phyloP scores from a whole-genome alignment of 768 basidiomycete species.

The Rhizopogon sp. region DNA sequence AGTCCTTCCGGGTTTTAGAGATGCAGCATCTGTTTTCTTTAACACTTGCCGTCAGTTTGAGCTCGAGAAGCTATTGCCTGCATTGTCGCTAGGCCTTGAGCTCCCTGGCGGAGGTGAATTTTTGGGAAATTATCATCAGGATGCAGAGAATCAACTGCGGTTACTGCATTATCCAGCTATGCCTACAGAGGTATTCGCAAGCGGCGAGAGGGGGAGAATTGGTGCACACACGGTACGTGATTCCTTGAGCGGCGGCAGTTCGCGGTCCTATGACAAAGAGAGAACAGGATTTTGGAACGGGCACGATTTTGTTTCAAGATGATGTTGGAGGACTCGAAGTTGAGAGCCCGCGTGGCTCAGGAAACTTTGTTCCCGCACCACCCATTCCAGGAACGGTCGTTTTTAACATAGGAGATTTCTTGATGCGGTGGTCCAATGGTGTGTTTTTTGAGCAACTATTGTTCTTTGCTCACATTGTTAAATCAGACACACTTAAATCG shows the following conservation, averaged over 20 bases:
- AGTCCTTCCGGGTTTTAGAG: conserved; percentile 47
- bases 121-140: conserved; percentile 37
- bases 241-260: neutral
- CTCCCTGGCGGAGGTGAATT: conserved; percentile 35
- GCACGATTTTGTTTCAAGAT: conserved; percentile 60
- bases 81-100: conserved; percentile 43
- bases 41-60: conserved; percentile 35
- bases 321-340: conserved; percentile 58
- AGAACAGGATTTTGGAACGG: conserved; percentile 44
- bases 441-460: neutral
- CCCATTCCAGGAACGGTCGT: conserved; percentile 43
- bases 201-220: conserved; percentile 28
- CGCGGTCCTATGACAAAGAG: neutral
- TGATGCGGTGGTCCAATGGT: conserved; percentile 41
- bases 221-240: conserved; percentile 25
- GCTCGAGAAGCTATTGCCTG: conserved; percentile 34
- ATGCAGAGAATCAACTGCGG: conserved; percentile 48
- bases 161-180: conserved; percentile 51
- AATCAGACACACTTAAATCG: conserved; percentile 23
- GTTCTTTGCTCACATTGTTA: neutral
- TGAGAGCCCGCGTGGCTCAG: conserved; percentile 46
- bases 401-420: conserved; percentile 48
- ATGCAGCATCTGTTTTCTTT: conserved; percentile 47
- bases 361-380: conserved; percentile 35
- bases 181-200: conserved; percentile 17